Conservation (phyloP, 208 protist genomes). For the Borovskyia barvae region DNA sequence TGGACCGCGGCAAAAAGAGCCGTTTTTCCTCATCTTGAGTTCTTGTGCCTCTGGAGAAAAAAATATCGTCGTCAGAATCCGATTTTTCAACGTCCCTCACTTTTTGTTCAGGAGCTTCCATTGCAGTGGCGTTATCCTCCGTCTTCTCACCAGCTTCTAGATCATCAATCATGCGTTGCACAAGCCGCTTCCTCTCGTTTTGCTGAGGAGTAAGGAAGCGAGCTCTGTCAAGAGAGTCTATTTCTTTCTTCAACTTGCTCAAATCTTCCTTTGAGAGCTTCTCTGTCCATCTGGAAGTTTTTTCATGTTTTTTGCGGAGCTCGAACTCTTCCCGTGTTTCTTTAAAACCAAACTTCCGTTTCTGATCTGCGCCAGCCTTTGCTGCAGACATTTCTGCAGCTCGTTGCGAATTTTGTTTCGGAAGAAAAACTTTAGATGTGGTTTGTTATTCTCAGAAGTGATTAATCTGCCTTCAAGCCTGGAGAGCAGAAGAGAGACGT, state of each 20-base stretch:
- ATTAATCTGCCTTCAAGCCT: too few relatives aligned
- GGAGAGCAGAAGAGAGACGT: too few relatives aligned
- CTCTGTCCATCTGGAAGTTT: constrained; percentile 47
- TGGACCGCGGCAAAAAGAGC: constrained; percentile 18
- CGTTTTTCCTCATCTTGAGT: constrained; percentile 17
- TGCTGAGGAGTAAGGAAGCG: constrained; percentile 69
- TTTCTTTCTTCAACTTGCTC: constrained; percentile 44
- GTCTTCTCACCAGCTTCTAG: constrained; percentile 14
- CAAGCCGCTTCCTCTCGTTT: constrained; percentile 63
- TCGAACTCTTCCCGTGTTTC: constrained; percentile 44
- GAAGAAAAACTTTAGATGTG: too few relatives aligned
- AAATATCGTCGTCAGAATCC: constrained; percentile 25
- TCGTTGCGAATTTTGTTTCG: not conserved
- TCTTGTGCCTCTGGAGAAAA: not conserved
- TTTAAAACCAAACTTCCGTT: constrained; percentile 52
- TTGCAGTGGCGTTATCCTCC: too few relatives aligned
- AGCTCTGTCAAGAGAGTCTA: constrained; percentile 49
- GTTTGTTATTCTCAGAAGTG: too few relatives aligned
- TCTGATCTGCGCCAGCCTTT: constrained; percentile 17
- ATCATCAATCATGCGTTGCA: constrained; percentile 48
- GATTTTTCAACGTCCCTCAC: too few relatives aligned
- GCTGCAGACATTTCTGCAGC: not conserved
- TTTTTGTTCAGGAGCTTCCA: too few relatives aligned
- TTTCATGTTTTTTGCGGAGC: constrained; percentile 40
- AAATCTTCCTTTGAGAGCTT: constrained; percentile 50